Base-by-base conservation (phyloP, 2,329 filamentous ascomycete genomes). In the Cladophialophora psammophila region DNA sequence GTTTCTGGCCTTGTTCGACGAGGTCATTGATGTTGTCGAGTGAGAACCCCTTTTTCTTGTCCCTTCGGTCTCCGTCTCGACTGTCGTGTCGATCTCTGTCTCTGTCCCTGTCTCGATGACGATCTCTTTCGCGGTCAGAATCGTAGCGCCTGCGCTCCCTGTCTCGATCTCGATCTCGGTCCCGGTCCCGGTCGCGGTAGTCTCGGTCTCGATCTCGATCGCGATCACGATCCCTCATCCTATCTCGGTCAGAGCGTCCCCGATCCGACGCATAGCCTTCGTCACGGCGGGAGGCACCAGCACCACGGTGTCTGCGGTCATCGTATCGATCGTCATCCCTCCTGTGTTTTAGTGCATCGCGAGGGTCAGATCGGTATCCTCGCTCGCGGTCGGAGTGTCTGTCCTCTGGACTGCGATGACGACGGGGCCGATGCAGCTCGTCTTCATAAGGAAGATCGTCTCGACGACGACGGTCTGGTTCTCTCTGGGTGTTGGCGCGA, bases 1-100 rank as follows among this genome's bases (percentile, higher is more conserved):
- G 72, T 54, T 72, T 73, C 65, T 73, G 71, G 36, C 72, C 71
- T 54, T 68, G 62, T 40, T 72, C 69, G 42, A 69, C 61, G 13
- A 72, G 65, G 36, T 68, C 66, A 20, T 64, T 66, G 18, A 73
- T 59, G 31, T 71, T 68, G 53, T 70, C 68, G 31, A 73, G 40
- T 7, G 62, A 63, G 53, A 71, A 68, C 18, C 64, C 69, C 54
- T 71, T 71, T 60, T 71, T 72, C 58, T 69, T 71, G 31, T 40
- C 42, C 26, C 40, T 61, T 20, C 60, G 64, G 42, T 57, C 55
- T 18, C 65, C 60, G 53, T 67, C 63, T 55, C 63, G 56, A 45
- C 65, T 63, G 62, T 61, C 42, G 63, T 69, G 35, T 2, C 63
- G 48, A 35, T 65, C 45, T 48, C 63, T 58, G 58, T 69, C 65